Evolutionary conservation across 2,329 filamentous ascomycete genomes (phyloP).

Genomic region (Exserohilum rostratum): DNA sequence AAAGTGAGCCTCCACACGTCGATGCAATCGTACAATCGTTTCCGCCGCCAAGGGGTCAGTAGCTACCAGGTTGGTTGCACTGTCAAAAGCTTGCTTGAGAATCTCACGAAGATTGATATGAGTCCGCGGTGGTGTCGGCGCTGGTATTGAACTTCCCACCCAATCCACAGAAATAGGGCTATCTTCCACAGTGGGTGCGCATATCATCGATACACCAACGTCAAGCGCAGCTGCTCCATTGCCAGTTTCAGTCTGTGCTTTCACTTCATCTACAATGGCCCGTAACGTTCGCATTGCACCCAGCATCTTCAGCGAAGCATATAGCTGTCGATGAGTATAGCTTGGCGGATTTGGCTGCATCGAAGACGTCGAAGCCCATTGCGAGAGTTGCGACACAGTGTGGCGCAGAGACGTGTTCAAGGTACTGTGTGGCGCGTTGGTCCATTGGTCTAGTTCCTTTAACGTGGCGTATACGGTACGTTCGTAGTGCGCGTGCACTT

Average conservation of each 20-base stretch:
- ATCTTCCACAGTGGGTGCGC: conserved; percentile 61
- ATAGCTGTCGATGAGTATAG: conserved; percentile 75
- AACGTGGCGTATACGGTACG: conserved; percentile 68
- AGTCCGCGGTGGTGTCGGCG: conserved; percentile 36
- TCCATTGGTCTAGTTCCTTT: conserved; percentile 73
- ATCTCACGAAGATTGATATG: conserved; percentile 65
- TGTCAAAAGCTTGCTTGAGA: conserved; percentile 64
- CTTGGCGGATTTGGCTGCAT: conserved; percentile 62
- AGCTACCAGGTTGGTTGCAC: conserved; percentile 63
- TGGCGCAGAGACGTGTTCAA: conserved; percentile 64
- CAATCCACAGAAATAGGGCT: conserved; percentile 45
- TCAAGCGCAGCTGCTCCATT: conserved; percentile 70
- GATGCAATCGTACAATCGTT: conserved; percentile 66
- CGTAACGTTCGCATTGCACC: conserved; percentile 67
- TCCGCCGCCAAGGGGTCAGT: conserved; percentile 65
- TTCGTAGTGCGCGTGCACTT: conserved; percentile 62
- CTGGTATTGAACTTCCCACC: conserved; percentile 37
- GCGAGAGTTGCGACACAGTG: conserved; percentile 66
- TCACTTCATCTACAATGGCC: conserved; percentile 71
- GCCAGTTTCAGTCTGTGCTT: conserved; percentile 64
- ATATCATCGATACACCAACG: conserved; percentile 71
- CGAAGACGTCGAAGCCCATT: conserved; percentile 66
- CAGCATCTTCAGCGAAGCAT: conserved; percentile 65
- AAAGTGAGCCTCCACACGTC: conserved; percentile 70
- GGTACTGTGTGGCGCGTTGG: conserved; percentile 61